These are phyloP conservation scores for Pythium volutum DNA, from an alignment of 352 stramenopile species.

Conservation along the genomic window DNA sequence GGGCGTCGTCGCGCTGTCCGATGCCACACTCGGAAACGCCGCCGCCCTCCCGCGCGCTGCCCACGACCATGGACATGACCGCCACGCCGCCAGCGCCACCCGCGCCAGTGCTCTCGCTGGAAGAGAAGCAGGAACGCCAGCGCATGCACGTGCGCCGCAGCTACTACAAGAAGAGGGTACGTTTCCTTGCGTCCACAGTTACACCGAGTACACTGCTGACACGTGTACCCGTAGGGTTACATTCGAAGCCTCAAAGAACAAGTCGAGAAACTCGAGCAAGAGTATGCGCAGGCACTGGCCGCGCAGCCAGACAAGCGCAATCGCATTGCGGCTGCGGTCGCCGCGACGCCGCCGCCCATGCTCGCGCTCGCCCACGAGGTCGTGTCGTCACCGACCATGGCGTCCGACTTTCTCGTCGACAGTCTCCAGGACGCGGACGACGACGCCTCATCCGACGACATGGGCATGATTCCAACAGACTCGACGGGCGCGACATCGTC, in stretches of 20 bases:
- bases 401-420: slow-evolving; percentile 11
- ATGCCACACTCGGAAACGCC: not conserved
- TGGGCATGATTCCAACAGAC: too few relatives aligned
- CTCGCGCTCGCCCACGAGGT: too few relatives aligned
- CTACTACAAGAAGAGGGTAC: slow-evolving; percentile 43
- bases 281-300: slow-evolving; percentile 21
- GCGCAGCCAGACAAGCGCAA: slow-evolving; percentile 10
- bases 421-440: slow-evolving; percentile 16
- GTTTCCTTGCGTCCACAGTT: not conserved
- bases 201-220: not conserved
- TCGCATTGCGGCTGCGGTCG: not conserved
- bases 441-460: too few relatives aligned
- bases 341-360: not conserved
- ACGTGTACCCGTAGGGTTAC: slow-evolving; percentile 14
- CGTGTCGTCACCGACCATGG: slow-evolving; percentile 12
- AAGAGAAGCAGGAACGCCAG: slow-evolving; percentile 54
- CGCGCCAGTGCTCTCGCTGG: slow-evolving; percentile 24
- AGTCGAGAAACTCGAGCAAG: slow-evolving; percentile 20
- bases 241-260: slow-evolving; percentile 25
- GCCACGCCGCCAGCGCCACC: slow-evolving; percentile 2
- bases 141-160: slow-evolving; percentile 52
- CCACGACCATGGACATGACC: not conserved
- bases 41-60: not conserved
- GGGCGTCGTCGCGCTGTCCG: too few relatives aligned
- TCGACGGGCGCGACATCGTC: too few relatives aligned